Base-by-base conservation (phyloP, 1,139 yeast genomes). In the Pichia norvegensis region DNA sequence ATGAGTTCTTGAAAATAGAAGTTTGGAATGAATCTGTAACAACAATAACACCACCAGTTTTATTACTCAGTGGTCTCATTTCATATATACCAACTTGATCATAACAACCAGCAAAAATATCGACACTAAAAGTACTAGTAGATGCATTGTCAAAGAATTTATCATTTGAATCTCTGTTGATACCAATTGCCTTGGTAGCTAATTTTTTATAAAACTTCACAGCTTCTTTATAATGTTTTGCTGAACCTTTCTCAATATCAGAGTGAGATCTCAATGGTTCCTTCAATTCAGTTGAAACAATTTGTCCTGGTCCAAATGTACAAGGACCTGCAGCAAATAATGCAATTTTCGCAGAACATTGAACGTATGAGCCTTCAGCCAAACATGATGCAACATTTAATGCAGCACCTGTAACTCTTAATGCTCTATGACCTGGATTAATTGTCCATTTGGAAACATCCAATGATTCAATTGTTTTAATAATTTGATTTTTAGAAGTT, bases 81-180 rank as follows among this genome's bases (percentile, higher is more conserved):
- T 92, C 99, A 57, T 85, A 82, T 77, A 92, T 82, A 64, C 99
- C 99, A 54, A 90, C 85, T 72, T 92, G 98, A 68, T 92, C 99
- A 64, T 88, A 90, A 68, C 97, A 88, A 50, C 98, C 98, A 36
- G 95, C 97, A 68, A 88, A 90, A 44, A 92, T 79, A 67, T 92
- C 98, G 46, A 92, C 81, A 22, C 94, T 79, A 61, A 88, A 97
- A 23, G 94, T 86, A 62, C 86, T 85, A 46, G 78, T 76, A 21
- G 67, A 58, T 31, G 57, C 57, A 29, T 57, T 60, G 47, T 64
- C 67, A 46, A 74, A 76, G 38, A 69, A 71, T 50, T 63, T 63
- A 50, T 64, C 67, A 42, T 63, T 64, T 25, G 52, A 43, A 44
- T 61, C 66, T 46, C 61, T 62, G 45, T 59, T 60, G 35, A 55